These are phyloP conservation scores for Lasiodiplodia gonubiensis DNA, from an alignment of 2,329 filamentous ascomycete genomes.

Conservation along the genomic window DNA sequence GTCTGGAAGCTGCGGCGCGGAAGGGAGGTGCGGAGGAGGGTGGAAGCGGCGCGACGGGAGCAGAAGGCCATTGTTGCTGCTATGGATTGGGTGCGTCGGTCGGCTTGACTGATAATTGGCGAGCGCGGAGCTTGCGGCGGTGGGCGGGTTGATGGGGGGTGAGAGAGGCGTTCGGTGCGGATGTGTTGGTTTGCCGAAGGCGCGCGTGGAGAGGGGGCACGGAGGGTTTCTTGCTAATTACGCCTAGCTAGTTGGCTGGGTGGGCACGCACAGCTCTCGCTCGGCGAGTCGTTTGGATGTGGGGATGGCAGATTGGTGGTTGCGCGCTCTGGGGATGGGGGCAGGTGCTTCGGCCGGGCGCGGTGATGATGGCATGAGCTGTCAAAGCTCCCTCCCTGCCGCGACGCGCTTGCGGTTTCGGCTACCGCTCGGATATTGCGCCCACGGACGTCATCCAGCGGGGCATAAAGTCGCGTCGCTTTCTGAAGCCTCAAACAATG, in stretches of 20 bases:
- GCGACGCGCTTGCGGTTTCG: conserved; percentile 6
- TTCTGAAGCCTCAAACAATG: background rate
- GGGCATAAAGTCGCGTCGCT: background rate
- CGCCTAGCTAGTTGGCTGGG: conserved; percentile 20
- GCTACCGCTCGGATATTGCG: conserved; percentile 19
- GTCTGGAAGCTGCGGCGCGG: conserved; percentile 48
- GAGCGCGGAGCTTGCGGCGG: conserved; percentile 8
- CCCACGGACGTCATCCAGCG: conserved; percentile 10
- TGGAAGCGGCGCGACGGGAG: conserved; percentile 47
- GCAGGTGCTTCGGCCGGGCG: conserved; percentile 1
- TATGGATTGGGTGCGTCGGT: background rate
- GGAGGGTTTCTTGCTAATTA: conserved; percentile 11
- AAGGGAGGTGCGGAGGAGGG: conserved; percentile 39
- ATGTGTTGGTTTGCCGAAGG: background rate
- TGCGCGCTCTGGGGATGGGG: conserved; percentile 21
- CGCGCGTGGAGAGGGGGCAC: background rate
- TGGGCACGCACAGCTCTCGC: conserved; percentile 9
- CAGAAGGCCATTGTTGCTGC: conserved; percentile 50
- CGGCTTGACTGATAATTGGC: background rate
- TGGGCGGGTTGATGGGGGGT: background rate
- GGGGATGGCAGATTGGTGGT: conserved; percentile 25
- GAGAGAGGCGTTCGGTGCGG: background rate
- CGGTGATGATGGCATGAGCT: conserved; percentile 23
- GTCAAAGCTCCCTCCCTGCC: conserved; percentile 19
- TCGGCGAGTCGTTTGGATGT: conserved; percentile 19